Evolutionary conservation across 768 basidiomycete genomes (phyloP), one percentile per base, ranked within the genome.

Genomic region (Auricularia heimuer): DNA sequence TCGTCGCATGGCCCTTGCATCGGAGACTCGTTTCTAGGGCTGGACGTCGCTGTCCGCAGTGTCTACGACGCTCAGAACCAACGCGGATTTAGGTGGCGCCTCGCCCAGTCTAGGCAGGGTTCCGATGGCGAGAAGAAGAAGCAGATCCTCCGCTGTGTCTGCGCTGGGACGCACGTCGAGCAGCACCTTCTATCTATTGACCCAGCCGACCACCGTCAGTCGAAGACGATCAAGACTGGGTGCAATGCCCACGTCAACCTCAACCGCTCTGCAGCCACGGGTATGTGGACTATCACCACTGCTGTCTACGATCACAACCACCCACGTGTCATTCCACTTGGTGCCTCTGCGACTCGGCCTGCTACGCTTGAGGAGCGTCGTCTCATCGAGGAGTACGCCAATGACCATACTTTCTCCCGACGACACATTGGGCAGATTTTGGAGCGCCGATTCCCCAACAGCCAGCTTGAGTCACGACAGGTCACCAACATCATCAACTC

Each of bases 401-500:
- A 66, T 1, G 6, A 37, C 3, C 63, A 68, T 1, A n/a, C 67
- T 6, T 64, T 66, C 10, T 12, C 65, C 29, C 62, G 63, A 14
- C 63, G 35, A 3, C 45, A 54, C 14, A 29, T 64, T 21, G 33
- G 39, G 14, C n/a, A 54, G 11, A 24, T 70, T 1, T 62, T 71
- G 1, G n/a, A 34, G 3, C 56, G 64, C 11, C 64, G 69, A 34
- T 68, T 65, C 54, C 68, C 67, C 1, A 67, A 63, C 11, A 66
- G 66, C 16, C 61, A 36, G 11, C 71, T 76, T 11, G 75, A 76
- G 64, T 67, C 70, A 3, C 68, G 72, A 1, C 76, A 78, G 63
- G 71, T 78, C 35, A 54, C 65, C 2, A 76, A 77, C 56, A 65
- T 75, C n/a, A 66, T 74, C 35, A 70, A 72, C 62, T 3, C 66